These are phyloP conservation scores for Solanum sparsipilum DNA, from an alignment of 257 asterid genomes.

Conservation along the genomic window DNA sequence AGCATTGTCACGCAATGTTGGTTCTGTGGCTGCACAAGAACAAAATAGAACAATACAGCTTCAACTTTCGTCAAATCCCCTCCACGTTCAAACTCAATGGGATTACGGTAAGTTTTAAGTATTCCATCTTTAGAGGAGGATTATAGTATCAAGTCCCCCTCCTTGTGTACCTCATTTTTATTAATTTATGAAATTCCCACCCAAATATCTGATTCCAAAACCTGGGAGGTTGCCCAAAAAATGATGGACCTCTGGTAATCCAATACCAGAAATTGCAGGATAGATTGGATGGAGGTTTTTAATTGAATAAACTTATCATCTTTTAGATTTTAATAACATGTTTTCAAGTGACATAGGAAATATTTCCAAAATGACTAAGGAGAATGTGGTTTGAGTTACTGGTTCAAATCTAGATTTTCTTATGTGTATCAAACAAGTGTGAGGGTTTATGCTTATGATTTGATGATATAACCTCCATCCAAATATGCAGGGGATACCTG, in stretches of 20 bases:
- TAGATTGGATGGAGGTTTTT: neutral
- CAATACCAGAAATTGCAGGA: neutral
- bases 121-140: neutral
- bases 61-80: neutral
- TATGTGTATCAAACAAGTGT: neutral
- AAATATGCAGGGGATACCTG: constrained; percentile 30
- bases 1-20: constrained; percentile 63
- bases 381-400: neutral
- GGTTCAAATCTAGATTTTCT: neutral
- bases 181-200: neutral
- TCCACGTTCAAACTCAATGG: neutral
- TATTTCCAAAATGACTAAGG: neutral
- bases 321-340: neutral
- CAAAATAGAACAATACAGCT: neutral
- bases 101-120: neutral
- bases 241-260: neutral
- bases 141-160: neutral
- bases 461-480: neutral
- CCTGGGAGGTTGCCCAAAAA: neutral
- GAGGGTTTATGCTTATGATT: neutral
- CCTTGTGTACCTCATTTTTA: neutral
- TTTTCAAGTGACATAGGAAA: neutral
- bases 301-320: neutral
- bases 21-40: constrained; percentile 55
- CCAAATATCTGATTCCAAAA: neutral